A percentile compares a stretch with the other conserved stretches of the same genome.
Conservation (phyloP, 768 basidiomycete species). For the Boletus reticulatus region DNA sequence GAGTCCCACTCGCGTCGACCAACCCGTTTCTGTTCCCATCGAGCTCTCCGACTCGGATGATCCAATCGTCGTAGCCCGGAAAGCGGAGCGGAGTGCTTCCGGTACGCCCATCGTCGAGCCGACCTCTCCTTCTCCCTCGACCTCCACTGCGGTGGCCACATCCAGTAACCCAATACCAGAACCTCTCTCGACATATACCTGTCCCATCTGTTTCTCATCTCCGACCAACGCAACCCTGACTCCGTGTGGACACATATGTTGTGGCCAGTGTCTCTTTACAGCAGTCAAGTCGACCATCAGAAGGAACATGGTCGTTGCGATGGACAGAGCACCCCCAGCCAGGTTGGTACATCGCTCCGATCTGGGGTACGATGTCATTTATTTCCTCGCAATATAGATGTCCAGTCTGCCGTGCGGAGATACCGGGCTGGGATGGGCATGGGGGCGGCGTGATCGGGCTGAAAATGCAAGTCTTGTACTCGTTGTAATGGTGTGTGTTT, state of each 20-base stretch:
- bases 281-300: constrained; percentile 63
- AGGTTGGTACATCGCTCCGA: constrained; percentile 31
- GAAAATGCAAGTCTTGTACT: constrained; percentile 37
- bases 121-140: not conserved
- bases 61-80: not conserved
- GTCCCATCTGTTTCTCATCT: constrained; percentile 78
- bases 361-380: not conserved
- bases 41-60: constrained; percentile 3
- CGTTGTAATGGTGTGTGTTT: constrained; percentile 18
- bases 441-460: constrained; percentile 68
- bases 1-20: not conserved
- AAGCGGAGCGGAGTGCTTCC: not conserved
- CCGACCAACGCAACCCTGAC: constrained; percentile 76
- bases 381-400: constrained; percentile 39
- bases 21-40: not conserved
- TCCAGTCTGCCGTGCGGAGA: constrained; percentile 66
- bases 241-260: constrained; percentile 78
- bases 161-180: constrained; percentile 8
- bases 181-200: constrained; percentile 61
- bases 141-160: not conserved
- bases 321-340: constrained; percentile 34
- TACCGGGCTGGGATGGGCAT: constrained; percentile 68
- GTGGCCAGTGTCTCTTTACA: constrained; percentile 72
- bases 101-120: not conserved
- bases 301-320: constrained; percentile 38